Percentiles rank a stretch among this genome's conserved stretches.
Evolutionary conservation across 148 eudicot species (phyloP).

Genomic region (Talinum fruticosum): DNA sequence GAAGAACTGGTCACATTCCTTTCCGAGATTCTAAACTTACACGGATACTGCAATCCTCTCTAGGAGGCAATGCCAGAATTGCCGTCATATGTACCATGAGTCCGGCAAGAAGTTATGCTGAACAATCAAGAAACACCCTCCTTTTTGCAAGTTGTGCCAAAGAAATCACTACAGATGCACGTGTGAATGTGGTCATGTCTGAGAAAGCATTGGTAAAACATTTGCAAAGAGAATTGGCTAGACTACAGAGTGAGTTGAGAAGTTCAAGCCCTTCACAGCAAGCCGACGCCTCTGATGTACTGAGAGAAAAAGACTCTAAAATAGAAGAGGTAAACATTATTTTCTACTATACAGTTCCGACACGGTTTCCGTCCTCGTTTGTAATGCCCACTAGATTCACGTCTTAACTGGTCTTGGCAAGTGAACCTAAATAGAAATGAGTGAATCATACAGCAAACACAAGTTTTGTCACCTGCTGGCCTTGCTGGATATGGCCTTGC

Average conservation of each 20-base stretch:
- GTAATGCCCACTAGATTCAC: background rate
- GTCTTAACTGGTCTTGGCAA: background rate
- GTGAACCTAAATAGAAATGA: background rate
- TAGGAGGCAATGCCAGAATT: conserved; percentile 94
- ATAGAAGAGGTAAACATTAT: conserved; percentile 68
- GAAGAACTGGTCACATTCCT: conserved; percentile 85
- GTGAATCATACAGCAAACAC: background rate
- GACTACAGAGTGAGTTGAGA: conserved; percentile 75
- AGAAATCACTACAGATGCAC: conserved; percentile 88
- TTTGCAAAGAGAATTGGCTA: conserved; percentile 79
- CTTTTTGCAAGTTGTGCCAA: conserved; percentile 97
- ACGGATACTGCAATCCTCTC: conserved; percentile 85
- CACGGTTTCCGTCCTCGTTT: background rate
- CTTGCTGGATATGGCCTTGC: background rate
- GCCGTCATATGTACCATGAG: conserved; percentile 97
- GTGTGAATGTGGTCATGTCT: conserved; percentile 77
- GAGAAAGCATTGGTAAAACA: conserved; percentile 93
- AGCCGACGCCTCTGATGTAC: conserved; percentile 37
- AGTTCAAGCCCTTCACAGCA: conserved; percentile 37
- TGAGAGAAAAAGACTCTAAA: conserved; percentile 68
- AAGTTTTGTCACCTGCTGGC: background rate
- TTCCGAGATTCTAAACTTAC: conserved; percentile 96
- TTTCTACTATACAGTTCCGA: background rate
- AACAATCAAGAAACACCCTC: conserved; percentile 98
- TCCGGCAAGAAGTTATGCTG: conserved; percentile 85